A percentile compares a stretch with the other conserved stretches of the same genome.
Conservation (phyloP, 148 eudicot species). For the Dysphania ambrosioides region DNA sequence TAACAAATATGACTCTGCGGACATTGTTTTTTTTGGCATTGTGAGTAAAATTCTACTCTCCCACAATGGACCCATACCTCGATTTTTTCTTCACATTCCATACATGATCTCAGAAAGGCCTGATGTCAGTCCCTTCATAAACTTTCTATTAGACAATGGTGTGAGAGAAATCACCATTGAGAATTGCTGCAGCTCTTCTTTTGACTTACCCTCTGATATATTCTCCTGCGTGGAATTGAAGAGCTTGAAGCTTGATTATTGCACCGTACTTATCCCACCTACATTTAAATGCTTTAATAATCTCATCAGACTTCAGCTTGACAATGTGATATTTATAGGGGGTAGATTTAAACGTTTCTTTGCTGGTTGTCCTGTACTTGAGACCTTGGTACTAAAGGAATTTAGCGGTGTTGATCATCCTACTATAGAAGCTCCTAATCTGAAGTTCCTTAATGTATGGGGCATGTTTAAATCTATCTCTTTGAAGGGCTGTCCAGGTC, state of each 20-base stretch:
- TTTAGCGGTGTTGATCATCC: background rate
- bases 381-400: background rate
- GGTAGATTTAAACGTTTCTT: background rate
- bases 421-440: constrained; percentile 1
- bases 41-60: background rate
- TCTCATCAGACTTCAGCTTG: background rate
- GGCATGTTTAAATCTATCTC: background rate
- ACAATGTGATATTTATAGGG: background rate
- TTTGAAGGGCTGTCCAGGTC: background rate
- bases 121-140: too few species aligned
- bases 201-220: background rate
- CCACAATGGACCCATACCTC: background rate
- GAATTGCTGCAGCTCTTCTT: background rate
- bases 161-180: background rate
- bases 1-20: too few species aligned
- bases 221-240: constrained; percentile 8
- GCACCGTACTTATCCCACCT: background rate
- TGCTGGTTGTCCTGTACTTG: background rate
- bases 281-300: background rate
- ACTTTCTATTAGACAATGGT: too few species aligned
- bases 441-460: background rate
- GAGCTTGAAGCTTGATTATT: background rate
- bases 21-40: too few species aligned
- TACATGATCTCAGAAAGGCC: background rate
- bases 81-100: constrained; percentile 2